Percentiles rank a stretch among this genome's conserved stretches.
Evolutionary conservation across 1,284 basidiomycete genomes (phyloP).

Genomic region (Austroboletus novae-zelandiae): DNA sequence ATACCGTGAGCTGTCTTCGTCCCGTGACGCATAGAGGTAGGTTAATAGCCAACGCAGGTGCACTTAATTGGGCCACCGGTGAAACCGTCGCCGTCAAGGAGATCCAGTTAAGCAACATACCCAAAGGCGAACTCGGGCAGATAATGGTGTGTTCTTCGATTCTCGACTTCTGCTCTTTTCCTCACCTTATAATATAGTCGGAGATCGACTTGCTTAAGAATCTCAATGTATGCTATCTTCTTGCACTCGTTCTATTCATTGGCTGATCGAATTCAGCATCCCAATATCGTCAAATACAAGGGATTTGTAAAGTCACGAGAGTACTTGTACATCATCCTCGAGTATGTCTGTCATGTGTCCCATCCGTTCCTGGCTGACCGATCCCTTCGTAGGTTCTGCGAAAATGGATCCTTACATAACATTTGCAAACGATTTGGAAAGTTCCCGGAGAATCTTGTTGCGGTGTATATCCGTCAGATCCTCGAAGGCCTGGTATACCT

Average conservation of each 20-base stretch:
- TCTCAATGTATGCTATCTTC: constrained; percentile 64
- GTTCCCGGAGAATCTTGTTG: constrained; percentile 95
- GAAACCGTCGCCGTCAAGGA: constrained; percentile 97
- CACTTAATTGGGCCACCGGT: constrained; percentile 94
- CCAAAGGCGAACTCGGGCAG: constrained; percentile 88
- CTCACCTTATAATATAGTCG: constrained; percentile 50
- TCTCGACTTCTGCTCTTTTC: constrained; percentile 3
- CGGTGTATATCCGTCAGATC: constrained; percentile 93
- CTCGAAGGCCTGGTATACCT: constrained; percentile 92
- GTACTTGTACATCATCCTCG: constrained; percentile 94
- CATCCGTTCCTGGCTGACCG: constrained; percentile 3
- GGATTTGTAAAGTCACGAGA: constrained; percentile 95
- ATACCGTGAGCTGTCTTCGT: constrained; percentile 63
- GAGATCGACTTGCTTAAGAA: constrained; percentile 99
- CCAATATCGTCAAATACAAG: constrained; percentile 99
- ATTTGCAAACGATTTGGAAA: constrained; percentile 98
- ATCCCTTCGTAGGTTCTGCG: constrained; percentile 72
- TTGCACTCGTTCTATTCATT: neutral
- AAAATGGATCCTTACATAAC: constrained; percentile 94
- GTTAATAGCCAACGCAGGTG: constrained; percentile 48
- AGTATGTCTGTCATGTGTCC: constrained; percentile 44
- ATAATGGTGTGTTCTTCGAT: constrained; percentile 77
- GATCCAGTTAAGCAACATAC: constrained; percentile 90
- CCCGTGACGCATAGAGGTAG: neutral
- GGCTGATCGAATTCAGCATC: constrained; percentile 49